Evolutionary conservation across 768 basidiomycete genomes (phyloP), one percentile per base, ranked within the genome.

Genomic region (Hypsizygus marmoreus): DNA sequence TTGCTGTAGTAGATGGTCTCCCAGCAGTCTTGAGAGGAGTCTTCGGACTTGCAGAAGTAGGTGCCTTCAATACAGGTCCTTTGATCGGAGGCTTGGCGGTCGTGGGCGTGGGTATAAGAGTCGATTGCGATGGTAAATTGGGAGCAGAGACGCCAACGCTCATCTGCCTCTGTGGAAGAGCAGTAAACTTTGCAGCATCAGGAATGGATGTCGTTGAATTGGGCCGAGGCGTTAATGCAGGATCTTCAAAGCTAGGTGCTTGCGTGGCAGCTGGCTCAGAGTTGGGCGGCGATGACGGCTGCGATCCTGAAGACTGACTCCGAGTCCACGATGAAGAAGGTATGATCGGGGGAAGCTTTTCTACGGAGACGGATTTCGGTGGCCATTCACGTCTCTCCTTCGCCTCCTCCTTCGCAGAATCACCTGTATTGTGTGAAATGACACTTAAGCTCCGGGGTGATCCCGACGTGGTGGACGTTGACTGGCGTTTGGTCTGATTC

Each of bases 361-460:
- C 61, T 26, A 47, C 51, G n/a, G 61, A 49, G 36, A 64, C 43
- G 30, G 70, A 58, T 60, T 72, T 79, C 28, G 82, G 88, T 6
- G 88, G 86, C 87, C 87, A 89, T 73, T 91, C 90, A 33, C 80
- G 77, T 59, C 77, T 81, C 63, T 86, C 86, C 66, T 80, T 85
- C 29, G 68, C 59, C 56, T 88, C 87, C 56, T 83, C 84, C 63
- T 79, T 83, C 25, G 71, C 67, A 10, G 82, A 75, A 61, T 89
- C 86, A 32, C 81, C 78, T 6, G 80, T 76, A 43, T 69, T 70
- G 54, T 88, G 80, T 22, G 86, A 85, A 14, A 75, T 67, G 48
- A 81, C 84, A 54, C 83, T 88, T n/a, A 79, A 74, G 54, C 82
- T 84, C 48, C 86, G 78, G 12, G 80, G 73, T 23, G 76, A 66